Base-by-base conservation (phyloP, 2,329 filamentous ascomycete genomes). In the Aspergillus sp. region DNA sequence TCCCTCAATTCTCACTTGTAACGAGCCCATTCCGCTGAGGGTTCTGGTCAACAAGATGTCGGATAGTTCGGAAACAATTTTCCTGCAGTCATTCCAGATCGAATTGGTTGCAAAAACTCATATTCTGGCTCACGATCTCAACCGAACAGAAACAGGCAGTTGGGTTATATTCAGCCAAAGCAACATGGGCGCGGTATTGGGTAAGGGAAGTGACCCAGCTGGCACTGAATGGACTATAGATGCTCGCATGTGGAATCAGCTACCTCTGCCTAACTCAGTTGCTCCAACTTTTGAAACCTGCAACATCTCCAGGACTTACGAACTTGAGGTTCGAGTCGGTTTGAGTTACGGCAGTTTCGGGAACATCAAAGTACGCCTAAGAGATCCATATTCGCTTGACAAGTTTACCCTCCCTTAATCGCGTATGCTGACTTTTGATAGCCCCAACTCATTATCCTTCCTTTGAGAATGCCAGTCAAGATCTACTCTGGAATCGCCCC, bases 401-500 rank as follows among this genome's bases (percentile, higher is more conserved):
- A 22, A 5, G 12, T 25, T 41, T 32, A 19, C 6, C 7, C 41
- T 10, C 6, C n/a, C 5, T 17, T 41, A 22, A 42, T 48, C 25
- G 32, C 10, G 27, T 35, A 45, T 23, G 50, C 57, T 62, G 45
- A 62, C 46, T 45, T 25, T 19, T 43, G 53, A 49, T 59, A 81
- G 72, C 78, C 84, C n/a, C 88, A 95, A 70, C 77, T 84, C 45
- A 82, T 95, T 30, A 79, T 86, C 48, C 77, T 95, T 2, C 88
- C 90, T 4, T 75, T 98, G 15, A 79, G 85, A 52, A 84, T 97
- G 60, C 82, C 84, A 30, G 78, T 94, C 44, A 80, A 89, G 47
- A 82, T 98, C 13, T 97, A 81, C 67, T 95, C 90, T 1, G 93
- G 93, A 56, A 90, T 97, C 55, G 78, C 81, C 19, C 91, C 93